Conservation (phyloP, 2,329 filamentous ascomycete genomes). For the Cytospora piceae region DNA sequence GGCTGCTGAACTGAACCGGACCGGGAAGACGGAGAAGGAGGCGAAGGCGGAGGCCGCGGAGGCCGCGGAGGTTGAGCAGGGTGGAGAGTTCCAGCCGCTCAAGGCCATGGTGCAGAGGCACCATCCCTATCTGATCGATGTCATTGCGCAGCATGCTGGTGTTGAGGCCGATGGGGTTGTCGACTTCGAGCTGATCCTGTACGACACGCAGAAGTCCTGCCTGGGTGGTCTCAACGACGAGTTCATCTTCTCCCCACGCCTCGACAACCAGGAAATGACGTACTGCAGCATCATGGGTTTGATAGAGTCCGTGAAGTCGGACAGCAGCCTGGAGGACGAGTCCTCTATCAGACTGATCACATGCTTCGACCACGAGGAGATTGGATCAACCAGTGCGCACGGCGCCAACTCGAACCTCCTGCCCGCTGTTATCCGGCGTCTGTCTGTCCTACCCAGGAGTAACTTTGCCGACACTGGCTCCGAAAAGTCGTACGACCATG, state of each 20-base stretch:
- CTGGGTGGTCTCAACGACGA: conserved; percentile 91
- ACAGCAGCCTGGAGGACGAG: conserved; percentile 72
- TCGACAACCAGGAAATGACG: conserved; percentile 96
- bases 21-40: conserved; percentile 55
- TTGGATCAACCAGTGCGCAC: conserved; percentile 89
- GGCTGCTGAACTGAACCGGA: conserved; percentile 84
- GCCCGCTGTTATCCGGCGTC: conserved; percentile 81
- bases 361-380: conserved; percentile 97
- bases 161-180: conserved; percentile 73
- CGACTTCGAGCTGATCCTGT: conserved; percentile 96
- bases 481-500: conserved; percentile 67
- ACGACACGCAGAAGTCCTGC: conserved; percentile 89
- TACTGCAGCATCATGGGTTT: conserved; percentile 88
- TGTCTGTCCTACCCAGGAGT: conserved; percentile 75
- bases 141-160: conserved; percentile 80
- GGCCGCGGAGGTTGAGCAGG: conserved; percentile 46
- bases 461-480: conserved; percentile 52
- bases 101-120: conserved; percentile 80
- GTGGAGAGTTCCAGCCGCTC: conserved; percentile 70
- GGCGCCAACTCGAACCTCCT: conserved; percentile 92
- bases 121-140: conserved; percentile 82
- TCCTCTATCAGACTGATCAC: conserved; percentile 85
- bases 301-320: conserved; percentile 72
- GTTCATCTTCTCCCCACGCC: conserved; percentile 91
- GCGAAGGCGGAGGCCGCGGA: conserved; percentile 41